Evolutionary conservation across 2,329 filamentous ascomycete genomes (phyloP).

Genomic region (Remersonia thermophila): DNA sequence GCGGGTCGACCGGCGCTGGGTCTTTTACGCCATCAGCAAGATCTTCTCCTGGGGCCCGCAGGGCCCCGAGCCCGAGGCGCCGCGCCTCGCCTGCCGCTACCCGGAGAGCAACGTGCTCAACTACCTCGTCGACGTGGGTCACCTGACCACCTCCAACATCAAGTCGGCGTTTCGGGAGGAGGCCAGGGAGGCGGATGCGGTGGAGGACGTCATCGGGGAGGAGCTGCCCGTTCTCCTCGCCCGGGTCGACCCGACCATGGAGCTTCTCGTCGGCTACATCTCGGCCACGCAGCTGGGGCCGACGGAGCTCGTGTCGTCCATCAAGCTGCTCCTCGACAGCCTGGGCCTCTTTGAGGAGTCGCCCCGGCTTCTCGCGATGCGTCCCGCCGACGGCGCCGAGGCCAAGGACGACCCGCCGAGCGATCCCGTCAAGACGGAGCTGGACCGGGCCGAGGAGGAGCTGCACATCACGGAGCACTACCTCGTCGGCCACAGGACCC

Average conservation of each 20-base stretch:
- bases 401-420: constrained; percentile 19
- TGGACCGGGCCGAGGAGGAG: constrained; percentile 51
- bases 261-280: constrained; percentile 53
- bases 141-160: constrained; percentile 47
- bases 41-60: constrained; percentile 44
- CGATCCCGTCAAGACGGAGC: constrained; percentile 35
- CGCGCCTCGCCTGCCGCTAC: constrained; percentile 29
- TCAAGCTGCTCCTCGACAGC: constrained; percentile 56
- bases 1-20: constrained; percentile 51
- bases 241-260: constrained; percentile 55
- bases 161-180: constrained; percentile 43
- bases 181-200: constrained; percentile 29
- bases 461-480: constrained; percentile 57
- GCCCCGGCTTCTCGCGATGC: constrained; percentile 17
- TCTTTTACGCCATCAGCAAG: constrained; percentile 50
- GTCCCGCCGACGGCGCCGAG: constrained; percentile 23
- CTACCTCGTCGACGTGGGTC: constrained; percentile 48
- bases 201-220: constrained; percentile 39
- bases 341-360: constrained; percentile 46
- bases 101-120: constrained; percentile 43
- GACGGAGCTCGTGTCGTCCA: constrained; percentile 52
- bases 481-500: constrained; percentile 50
- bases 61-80: constrained; percentile 29
- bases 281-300: constrained; percentile 53
- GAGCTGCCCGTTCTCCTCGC: constrained; percentile 51